Percentiles rank a stretch among this genome's conserved stretches.
Evolutionary conservation across 805 yeast genomes (phyloP).

Genomic region (Ogataea chonburiensis): DNA sequence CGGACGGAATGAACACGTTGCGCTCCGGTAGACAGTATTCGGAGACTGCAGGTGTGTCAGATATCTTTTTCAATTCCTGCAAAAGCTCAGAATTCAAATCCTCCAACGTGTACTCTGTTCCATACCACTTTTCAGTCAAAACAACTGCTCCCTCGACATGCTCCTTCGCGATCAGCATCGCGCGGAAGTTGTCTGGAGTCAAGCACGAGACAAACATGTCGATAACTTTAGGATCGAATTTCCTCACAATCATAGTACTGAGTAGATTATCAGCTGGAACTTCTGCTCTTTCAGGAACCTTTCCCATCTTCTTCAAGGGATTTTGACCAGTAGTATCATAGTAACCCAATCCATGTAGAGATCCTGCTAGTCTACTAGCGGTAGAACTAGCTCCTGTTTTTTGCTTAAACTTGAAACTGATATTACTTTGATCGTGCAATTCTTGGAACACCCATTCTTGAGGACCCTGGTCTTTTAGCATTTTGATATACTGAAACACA

Average conservation of each 20-base stretch:
- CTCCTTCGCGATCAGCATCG: conserved; percentile 51
- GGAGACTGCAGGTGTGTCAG: conserved; percentile 39
- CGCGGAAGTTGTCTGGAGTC: conserved; percentile 58
- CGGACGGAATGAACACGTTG: conserved; percentile 81
- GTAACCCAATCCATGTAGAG: conserved; percentile 25
- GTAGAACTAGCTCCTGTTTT: conserved; percentile 71
- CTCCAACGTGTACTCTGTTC: conserved; percentile 66
- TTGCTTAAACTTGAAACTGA: conserved; percentile 78
- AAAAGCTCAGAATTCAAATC: conserved; percentile 43
- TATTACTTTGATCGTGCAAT: conserved; percentile 60
- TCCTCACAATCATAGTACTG: conserved; percentile 51
- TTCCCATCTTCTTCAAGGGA: conserved; percentile 7
- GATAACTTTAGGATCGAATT: conserved; percentile 57
- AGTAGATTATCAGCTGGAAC: conserved; percentile 68
- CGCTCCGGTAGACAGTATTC: conserved; percentile 51
- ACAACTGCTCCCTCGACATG: conserved; percentile 45
- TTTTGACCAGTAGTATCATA: conserved; percentile 25
- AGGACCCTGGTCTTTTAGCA: conserved; percentile 58
- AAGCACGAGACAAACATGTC: conserved; percentile 48
- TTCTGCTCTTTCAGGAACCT: conserved; percentile 19
- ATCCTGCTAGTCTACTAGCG: conserved; percentile 48
- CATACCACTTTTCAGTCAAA: conserved; percentile 80
- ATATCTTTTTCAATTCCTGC: conserved; percentile 33
- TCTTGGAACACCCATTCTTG: conserved; percentile 83
- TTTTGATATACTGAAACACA: conserved; percentile 69